Base-by-base conservation (phyloP, 768 basidiomycete genomes). In the Megacollybia marginata region DNA sequence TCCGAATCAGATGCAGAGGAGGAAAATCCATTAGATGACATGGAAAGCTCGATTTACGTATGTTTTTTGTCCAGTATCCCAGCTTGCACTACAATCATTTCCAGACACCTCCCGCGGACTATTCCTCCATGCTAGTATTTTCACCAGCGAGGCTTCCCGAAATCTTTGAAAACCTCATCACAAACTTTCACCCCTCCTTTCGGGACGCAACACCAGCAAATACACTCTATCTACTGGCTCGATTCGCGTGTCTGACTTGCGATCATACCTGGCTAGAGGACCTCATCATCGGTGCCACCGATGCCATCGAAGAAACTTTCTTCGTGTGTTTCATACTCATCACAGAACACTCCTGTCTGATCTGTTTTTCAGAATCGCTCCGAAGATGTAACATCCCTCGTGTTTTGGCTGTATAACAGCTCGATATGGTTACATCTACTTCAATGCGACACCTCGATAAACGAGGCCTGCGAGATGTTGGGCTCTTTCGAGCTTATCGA, bases 361-460 rank as follows among this genome's bases (percentile, higher is more conserved):
- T 18, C 52, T 47, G 33, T 45, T 20, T 40, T 44, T 44, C 59
- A 97, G 94, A 82, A 70, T 58, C 82, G 80, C 54, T 76, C 88
- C 18, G 92, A 96, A 56, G 90, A 97, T 62, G 66, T 96, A 31
- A 82, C 89, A 5, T 83, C 81, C 60, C 74, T 95, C 20, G 77
- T 93, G 33, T 98, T 97, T 65, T 99, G 96, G 94, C 68, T 95
- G 43, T 90, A 92, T 67, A 99, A 99, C 64, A 78, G 82, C 16
- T 91, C 89, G 9, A 66, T 92, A 28, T 88, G 95, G 78, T 75
- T 98, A 13, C 92, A 98, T 68, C 79, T 98, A 44, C 75, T 99
- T 69, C 82, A 86, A 50, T 92, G 88, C 59, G 90, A 92, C 63
- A 78, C 79, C 48, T 79, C 85, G 15, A 82, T 92, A 56, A 82